A percentile compares a stretch with the other conserved stretches of the same genome.
Conservation (phyloP, 345 rosid species). For the Mallotus nudiflorus region DNA sequence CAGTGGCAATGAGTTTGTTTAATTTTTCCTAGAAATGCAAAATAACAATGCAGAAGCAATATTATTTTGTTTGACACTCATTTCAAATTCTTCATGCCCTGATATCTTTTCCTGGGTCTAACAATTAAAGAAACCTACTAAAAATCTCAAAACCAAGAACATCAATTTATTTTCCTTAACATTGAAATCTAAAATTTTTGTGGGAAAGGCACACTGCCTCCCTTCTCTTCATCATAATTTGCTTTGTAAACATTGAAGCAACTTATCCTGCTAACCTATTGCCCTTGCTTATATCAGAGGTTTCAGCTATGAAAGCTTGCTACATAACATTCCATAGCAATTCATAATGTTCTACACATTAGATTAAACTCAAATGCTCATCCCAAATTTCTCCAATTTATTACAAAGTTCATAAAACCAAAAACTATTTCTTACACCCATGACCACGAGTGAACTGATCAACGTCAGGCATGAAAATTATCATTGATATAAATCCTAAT, state of each 20-base stretch:
- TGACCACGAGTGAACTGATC: too few relatives aligned
- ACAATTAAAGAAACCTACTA: neutral
- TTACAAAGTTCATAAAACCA: too few relatives aligned
- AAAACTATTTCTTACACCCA: neutral
- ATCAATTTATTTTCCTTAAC: neutral
- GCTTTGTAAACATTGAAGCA: neutral
- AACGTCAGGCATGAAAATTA: too few relatives aligned
- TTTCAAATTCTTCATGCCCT: neutral
- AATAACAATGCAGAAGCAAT: neutral
- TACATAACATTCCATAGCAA: neutral
- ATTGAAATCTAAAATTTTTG: neutral
- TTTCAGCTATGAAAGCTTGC: neutral
- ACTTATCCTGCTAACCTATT: neutral
- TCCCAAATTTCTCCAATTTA: neutral
- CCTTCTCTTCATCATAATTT: neutral
- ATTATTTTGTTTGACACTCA: constrained; percentile 1
- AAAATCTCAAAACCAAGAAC: neutral
- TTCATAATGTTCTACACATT: neutral
- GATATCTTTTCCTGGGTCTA: neutral
- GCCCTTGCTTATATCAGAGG: neutral
- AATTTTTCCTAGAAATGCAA: constrained; percentile 12
- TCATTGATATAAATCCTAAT: neutral
- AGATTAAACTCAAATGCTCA: neutral
- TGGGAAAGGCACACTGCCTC: neutral
- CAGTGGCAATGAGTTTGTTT: too few relatives aligned